phyloP scores from a whole-genome alignment of 768 basidiomycete species.

The Termitomyces eurrhizus region DNA sequence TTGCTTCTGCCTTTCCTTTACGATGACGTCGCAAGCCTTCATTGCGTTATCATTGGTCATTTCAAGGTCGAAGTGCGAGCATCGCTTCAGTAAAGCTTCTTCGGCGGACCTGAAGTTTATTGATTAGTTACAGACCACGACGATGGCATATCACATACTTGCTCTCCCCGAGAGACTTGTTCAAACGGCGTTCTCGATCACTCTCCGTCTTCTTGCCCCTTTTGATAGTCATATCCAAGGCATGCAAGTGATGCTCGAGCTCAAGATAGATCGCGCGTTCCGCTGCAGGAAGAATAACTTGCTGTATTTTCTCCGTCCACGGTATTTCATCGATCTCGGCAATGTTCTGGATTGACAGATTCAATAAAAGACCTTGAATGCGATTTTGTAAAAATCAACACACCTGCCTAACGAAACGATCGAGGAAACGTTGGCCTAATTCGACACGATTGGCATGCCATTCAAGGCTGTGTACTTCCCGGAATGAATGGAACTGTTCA shows the following conservation, averaged over 20 bases:
- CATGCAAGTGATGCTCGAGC: conserved; percentile 87
- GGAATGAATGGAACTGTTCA: conserved; percentile 95
- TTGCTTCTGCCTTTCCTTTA: conserved; percentile 75
- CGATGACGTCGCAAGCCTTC: conserved; percentile 91
- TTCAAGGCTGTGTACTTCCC: conserved; percentile 85
- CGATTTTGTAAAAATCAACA: not conserved
- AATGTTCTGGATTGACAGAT: conserved; percentile 57
- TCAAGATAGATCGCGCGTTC: conserved; percentile 95
- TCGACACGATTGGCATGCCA: conserved; percentile 90
- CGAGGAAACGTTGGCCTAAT: conserved; percentile 77
- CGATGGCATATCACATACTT: conserved; percentile 45
- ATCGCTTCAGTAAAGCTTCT: conserved; percentile 91
- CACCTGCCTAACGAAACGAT: conserved; percentile 84
- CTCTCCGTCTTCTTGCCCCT: conserved; percentile 65
- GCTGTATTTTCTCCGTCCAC: conserved; percentile 58
- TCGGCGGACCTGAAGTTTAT: conserved; percentile 63
- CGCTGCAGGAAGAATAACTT: conserved; percentile 79
- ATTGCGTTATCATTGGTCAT: conserved; percentile 70
- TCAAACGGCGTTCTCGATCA: conserved; percentile 86
- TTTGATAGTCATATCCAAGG: conserved; percentile 82
- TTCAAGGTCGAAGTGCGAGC: conserved; percentile 91
- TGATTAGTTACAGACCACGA: not conserved
- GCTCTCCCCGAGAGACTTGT: conserved; percentile 85
- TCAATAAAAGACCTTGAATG: conserved; percentile 8
- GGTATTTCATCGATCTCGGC: conserved; percentile 97